A percentile compares a stretch with the other conserved stretches of the same genome.
These are phyloP conservation scores for Pleomassaria siparia DNA, from an alignment of 2,329 filamentous ascomycete genomes.

Conservation along the genomic window DNA sequence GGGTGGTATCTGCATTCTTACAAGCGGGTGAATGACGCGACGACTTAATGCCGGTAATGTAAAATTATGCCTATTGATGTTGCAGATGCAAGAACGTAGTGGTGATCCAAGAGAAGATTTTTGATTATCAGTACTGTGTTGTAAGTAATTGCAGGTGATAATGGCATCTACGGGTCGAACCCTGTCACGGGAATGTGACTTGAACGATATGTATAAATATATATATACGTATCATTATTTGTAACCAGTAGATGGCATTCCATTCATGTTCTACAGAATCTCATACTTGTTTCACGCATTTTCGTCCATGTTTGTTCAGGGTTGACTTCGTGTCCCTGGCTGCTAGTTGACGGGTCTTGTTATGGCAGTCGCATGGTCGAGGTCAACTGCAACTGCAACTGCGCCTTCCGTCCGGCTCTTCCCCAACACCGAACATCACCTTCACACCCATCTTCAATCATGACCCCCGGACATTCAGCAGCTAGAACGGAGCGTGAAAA, in stretches of 20 bases:
- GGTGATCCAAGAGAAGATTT: neutral
- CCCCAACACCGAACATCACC: neutral
- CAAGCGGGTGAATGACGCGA: conserved; percentile 1
- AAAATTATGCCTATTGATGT: neutral
- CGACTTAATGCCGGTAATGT: conserved; percentile 7
- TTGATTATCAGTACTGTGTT: neutral
- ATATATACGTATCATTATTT: neutral
- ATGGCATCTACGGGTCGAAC: neutral
- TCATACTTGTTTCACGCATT: neutral
- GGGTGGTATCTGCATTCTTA: conserved; percentile 3
- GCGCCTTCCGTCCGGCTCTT: neutral
- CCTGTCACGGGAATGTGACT: too few species aligned
- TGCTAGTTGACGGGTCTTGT: neutral
- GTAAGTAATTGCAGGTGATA: too few species aligned
- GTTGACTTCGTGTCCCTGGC: neutral
- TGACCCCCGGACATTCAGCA: conserved; percentile 25
- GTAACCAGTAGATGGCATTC: neutral
- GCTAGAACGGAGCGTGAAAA: conserved; percentile 38
- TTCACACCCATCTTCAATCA: conserved; percentile 8
- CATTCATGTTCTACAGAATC: neutral
- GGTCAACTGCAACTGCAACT: neutral
- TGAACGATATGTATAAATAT: too few species aligned
- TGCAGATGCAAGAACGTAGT: neutral
- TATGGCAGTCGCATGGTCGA: neutral
- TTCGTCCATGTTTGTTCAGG: neutral